Evolutionary conservation across 176 grass and related monocot genomes (phyloP).

Genomic region (Cenchrus purpureus): DNA sequence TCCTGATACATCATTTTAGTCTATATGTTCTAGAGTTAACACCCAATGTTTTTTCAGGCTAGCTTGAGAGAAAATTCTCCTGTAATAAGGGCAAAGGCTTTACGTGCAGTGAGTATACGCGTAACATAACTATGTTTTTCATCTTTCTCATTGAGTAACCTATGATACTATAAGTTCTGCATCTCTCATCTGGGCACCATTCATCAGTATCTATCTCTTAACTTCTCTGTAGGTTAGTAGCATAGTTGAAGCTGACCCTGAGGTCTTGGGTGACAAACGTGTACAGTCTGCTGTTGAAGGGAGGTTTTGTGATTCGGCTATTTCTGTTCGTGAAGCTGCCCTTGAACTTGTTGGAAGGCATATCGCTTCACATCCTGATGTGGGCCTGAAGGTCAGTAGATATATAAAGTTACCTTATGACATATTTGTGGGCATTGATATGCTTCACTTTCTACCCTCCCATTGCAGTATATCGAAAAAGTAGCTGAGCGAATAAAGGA

Average conservation of each 20-base stretch:
- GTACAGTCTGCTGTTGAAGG: constrained; percentile 99
- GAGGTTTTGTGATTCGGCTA: constrained; percentile 97
- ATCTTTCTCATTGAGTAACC: constrained; percentile 51
- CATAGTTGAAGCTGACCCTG: constrained; percentile 99
- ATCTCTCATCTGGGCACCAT: constrained; percentile 33
- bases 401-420: constrained; percentile 31
- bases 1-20: constrained; percentile 36
- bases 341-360: constrained; percentile 98
- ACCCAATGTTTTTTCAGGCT: constrained; percentile 72
- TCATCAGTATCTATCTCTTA: constrained; percentile 27
- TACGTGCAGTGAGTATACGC: constrained; percentile 79
- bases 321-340: constrained; percentile 99
- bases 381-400: constrained; percentile 88
- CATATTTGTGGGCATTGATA: constrained; percentile 31
- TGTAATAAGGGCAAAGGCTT: constrained; percentile 96
- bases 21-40: constrained; percentile 29
- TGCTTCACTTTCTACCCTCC: constrained; percentile 33
- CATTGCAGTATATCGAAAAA: constrained; percentile 94
- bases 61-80: constrained; percentile 99
- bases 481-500: constrained; percentile 98
- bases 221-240: constrained; percentile 78
- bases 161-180: constrained; percentile 32
- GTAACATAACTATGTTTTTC: constrained; percentile 12
- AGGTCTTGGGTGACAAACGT: constrained; percentile 93
- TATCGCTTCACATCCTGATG: constrained; percentile 99